These are phyloP conservation scores for Cephalotrichum gorgonifer DNA, from an alignment of 2,329 filamentous ascomycete genomes.

Conservation along the genomic window DNA sequence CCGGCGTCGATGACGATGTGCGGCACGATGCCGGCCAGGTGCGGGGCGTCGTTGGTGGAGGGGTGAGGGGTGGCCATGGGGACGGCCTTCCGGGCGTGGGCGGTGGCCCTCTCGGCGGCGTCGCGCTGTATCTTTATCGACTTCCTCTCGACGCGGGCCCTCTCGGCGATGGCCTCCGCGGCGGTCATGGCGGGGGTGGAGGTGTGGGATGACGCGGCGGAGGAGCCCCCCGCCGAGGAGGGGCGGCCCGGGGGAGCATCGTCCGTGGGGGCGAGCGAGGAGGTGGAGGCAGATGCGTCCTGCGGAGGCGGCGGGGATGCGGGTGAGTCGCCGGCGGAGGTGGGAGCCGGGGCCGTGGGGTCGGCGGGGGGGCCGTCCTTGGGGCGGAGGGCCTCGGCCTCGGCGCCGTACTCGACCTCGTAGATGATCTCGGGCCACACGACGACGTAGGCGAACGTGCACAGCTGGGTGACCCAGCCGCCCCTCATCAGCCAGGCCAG, in stretches of 20 bases:
- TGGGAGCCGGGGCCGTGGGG: background rate
- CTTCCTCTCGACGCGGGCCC: conserved; percentile 49
- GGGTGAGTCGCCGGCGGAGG: conserved; percentile 10
- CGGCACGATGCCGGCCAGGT: conserved; percentile 47
- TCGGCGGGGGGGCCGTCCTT: conserved; percentile 5
- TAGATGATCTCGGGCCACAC: conserved; percentile 75
- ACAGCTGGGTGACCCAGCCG: conserved; percentile 88
- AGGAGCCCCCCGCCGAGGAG: conserved; percentile 7
- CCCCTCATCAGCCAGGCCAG: conserved; percentile 87
- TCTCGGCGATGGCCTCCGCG: conserved; percentile 47
- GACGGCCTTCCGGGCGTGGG: conserved; percentile 38
- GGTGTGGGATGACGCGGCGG: conserved; percentile 6
- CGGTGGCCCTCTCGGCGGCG: conserved; percentile 44
- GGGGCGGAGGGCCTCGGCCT: conserved; percentile 48
- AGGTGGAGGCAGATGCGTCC: background rate
- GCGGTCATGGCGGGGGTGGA: conserved; percentile 22
- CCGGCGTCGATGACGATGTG: conserved; percentile 70
- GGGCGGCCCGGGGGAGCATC: conserved; percentile 5
- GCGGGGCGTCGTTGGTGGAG: conserved; percentile 43
- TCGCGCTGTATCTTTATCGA: conserved; percentile 43
- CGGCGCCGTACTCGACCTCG: conserved; percentile 63
- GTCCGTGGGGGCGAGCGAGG: conserved; percentile 6
- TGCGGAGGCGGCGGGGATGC: conserved; percentile 3
- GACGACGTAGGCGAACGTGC: conserved; percentile 82
- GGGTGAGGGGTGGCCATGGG: conserved; percentile 44